These are phyloP conservation scores for Hemisphaericaspora lyxosophila DNA, from an alignment of 1,139 yeast species.

Conservation along the genomic window DNA sequence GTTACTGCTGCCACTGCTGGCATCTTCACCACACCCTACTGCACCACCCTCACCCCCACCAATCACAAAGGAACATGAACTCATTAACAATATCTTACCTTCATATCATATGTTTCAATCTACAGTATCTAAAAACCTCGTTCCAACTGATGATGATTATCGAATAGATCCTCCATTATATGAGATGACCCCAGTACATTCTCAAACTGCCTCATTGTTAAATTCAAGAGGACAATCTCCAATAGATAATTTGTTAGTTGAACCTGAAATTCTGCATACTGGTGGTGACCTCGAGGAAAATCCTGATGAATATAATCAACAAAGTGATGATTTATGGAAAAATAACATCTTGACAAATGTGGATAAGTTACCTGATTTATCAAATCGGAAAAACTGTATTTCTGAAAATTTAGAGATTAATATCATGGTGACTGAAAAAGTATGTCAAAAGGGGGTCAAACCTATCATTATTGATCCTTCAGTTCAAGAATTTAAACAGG, in stretches of 20 bases:
- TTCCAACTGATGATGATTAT: constrained; percentile 42
- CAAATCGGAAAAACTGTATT: constrained; percentile 25
- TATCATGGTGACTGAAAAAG: constrained; percentile 39
- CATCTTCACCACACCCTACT: background rate
- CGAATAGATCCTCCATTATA: constrained; percentile 45
- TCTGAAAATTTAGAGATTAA: constrained; percentile 31
- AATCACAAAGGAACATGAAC: constrained; percentile 26
- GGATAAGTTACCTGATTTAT: constrained; percentile 38
- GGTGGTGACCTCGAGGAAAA: constrained; percentile 2
- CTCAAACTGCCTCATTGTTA: constrained; percentile 18
- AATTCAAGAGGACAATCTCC: constrained; percentile 21
- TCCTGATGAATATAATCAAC: constrained; percentile 20
- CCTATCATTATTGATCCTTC: constrained; percentile 34
- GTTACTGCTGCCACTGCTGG: too few species aligned
- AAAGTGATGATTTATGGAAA: constrained; percentile 39
- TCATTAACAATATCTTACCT: constrained; percentile 43
- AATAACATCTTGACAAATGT: constrained; percentile 46
- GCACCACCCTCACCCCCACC: constrained; percentile 13
- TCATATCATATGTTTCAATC: constrained; percentile 49
- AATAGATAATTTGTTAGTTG: constrained; percentile 8
- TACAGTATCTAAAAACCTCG: constrained; percentile 40
- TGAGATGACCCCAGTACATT: constrained; percentile 36
- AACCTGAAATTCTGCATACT: background rate
- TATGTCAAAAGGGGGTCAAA: constrained; percentile 42
- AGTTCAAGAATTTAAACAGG: constrained; percentile 35